Evolutionary conservation across 2,329 filamentous ascomycete genomes (phyloP), one percentile per base, ranked within the genome.

Genomic region (Penicillium sp.): DNA sequence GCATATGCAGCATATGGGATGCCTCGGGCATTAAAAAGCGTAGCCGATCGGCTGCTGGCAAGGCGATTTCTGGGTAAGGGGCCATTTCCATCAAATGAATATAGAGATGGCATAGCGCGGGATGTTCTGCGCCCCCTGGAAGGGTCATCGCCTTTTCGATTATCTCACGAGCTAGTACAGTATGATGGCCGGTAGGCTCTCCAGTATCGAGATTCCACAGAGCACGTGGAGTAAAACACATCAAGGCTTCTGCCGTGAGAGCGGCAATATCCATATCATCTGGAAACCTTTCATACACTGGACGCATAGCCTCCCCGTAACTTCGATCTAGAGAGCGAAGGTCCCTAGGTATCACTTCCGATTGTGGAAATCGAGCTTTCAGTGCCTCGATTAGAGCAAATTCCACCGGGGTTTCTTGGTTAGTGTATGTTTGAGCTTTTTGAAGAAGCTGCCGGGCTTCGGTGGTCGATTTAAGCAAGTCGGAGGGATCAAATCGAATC

Each of bases 51-150:
- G 38, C 38, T 5, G 48, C 48, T 4, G 48, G 48, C 7, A 51
- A 10, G 10, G 38, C 48, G 19, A 33, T 40, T 31, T 51, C 48
- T 15, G 48, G 48, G 6, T 51, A 43, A 6, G 38, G 48, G 5
- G 48, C 43, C 38, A 51, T 51, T n/a, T 43, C 48, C 48, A 50
- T 50, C 6, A 50, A 29, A n/a, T 50, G 48, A 13, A 50, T 50
- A 25, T 50, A 50, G 25, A 50, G 48, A 15, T 50, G 48, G 11
- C 34, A 50, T 9, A 50, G 41, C 13, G 48, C 48, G 6, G 48
- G 34, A 31, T 40, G 48, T 4, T 50, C 9, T 9, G 11, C 10
- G 7, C 31, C 36, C 16, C 36, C 36, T 4, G 36, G 36, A 19
- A 19, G 16, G 3, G 16, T 38, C 16, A 38, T 19, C 16, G 36